Percentiles rank a stretch among this genome's conserved stretches.
Evolutionary conservation across 306 rosid species (phyloP).

Genomic region (Quercus dentata): DNA sequence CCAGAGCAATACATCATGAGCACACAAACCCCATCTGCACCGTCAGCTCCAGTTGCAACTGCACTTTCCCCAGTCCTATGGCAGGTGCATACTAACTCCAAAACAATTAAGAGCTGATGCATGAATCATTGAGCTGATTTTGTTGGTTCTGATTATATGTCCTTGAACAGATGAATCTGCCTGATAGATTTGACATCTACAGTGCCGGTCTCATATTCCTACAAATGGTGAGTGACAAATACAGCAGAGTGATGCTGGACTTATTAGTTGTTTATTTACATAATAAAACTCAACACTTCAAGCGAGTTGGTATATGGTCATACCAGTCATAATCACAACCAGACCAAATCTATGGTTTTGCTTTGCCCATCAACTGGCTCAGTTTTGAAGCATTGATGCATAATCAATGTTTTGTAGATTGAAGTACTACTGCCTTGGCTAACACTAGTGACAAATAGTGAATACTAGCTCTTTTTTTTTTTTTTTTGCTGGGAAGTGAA

Average conservation of each 20-base stretch:
- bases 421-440: not conserved
- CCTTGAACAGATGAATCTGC: conserved; percentile 78
- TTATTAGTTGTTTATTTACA: conserved; percentile 4
- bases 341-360: conserved; percentile 7
- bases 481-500: not conserved
- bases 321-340: conserved; percentile 1
- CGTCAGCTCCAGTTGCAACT: conserved; percentile 94
- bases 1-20: conserved; percentile 99
- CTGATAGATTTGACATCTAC: conserved; percentile 90
- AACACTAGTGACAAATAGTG: not conserved
- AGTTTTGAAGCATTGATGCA: not conserved
- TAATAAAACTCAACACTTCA: not conserved
- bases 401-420: not conserved
- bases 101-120: conserved; percentile 10
- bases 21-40: conserved; percentile 97
- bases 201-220: conserved; percentile 92
- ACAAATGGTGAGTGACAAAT: conserved; percentile 74
- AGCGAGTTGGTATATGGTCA: conserved; percentile 1
- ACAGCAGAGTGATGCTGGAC: conserved; percentile 11
- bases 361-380: not conserved
- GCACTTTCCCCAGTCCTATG: conserved; percentile 97
- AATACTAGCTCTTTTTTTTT: not conserved
- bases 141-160: conserved; percentile 21
- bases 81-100: conserved; percentile 56
- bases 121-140: conserved; percentile 17